Percentiles rank a stretch among this genome's conserved stretches.
Evolutionary conservation across 2,329 filamentous ascomycete genomes (phyloP).

Genomic region (Paraconiothyrium sp.): DNA sequence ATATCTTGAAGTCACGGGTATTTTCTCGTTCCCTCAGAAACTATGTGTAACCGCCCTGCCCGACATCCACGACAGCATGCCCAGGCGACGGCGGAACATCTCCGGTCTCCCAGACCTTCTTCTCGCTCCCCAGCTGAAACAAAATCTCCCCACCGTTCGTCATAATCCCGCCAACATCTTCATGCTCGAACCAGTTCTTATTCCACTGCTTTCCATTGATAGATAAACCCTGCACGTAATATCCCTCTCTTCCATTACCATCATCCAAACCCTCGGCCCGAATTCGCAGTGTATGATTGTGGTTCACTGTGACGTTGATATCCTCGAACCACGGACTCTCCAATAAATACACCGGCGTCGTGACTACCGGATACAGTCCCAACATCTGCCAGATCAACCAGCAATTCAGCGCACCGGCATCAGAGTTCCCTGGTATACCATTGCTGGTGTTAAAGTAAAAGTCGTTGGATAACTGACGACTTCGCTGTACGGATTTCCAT

Average conservation of each 20-base stretch:
- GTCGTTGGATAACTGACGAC: slow-evolving; percentile 48
- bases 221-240: slow-evolving; percentile 63
- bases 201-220: slow-evolving; percentile 63
- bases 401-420: slow-evolving; percentile 59
- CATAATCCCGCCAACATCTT: slow-evolving; percentile 53
- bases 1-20: background rate
- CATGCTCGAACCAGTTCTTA: slow-evolving; percentile 66
- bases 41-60: background rate
- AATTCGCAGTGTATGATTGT: slow-evolving; percentile 56
- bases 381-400: slow-evolving; percentile 63
- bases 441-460: slow-evolving; percentile 53
- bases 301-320: slow-evolving; percentile 48
- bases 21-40: background rate
- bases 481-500: slow-evolving; percentile 46
- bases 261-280: slow-evolving; percentile 51
- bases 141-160: slow-evolving; percentile 45
- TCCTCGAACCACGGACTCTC: slow-evolving; percentile 57
- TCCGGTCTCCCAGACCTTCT: slow-evolving; percentile 44
- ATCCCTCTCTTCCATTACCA: slow-evolving; percentile 55
- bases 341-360: slow-evolving; percentile 59
- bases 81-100: slow-evolving; percentile 46
- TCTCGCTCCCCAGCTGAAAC: slow-evolving; percentile 40
- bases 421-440: slow-evolving; percentile 58
- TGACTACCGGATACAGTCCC: slow-evolving; percentile 60
- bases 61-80: slow-evolving; percentile 39